Evolutionary conservation across 2,329 filamentous ascomycete species (phyloP), one percentile per base, ranked within the genome.

Genomic region (Bisporella sp.): DNA sequence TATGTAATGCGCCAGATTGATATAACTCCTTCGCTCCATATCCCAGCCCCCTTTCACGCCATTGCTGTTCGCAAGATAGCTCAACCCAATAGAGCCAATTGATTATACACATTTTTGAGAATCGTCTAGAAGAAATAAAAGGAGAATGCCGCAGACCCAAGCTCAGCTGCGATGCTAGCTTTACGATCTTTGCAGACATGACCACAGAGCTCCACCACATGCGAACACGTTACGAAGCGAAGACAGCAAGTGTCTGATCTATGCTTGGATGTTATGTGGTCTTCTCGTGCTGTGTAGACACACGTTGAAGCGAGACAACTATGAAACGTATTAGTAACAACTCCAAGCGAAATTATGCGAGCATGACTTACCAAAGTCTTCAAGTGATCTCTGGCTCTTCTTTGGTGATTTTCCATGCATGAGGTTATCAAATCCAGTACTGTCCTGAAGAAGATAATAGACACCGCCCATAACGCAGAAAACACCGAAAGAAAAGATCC

Each of bases 261-360:
- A n/a, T 21, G 21, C 21, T 21, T 21, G 21, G 21, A 39, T 39
- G 54, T 72, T 85, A 91, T 71, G 82, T 76, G 60, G 82, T 87
- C 79, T 91, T 92, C 77, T 95, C 89, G 76, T 95, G 89, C 73
- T 93, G 87, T 55, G 87, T 93, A 49, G 89, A 92, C 59, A 93
- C 87, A 71, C 89, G 87, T 76, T 95, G 88, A 69, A 95, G 78
- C 54, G 87, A 90, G 66, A 95, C 87, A 68, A 93, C 87, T 89
- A 63, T 56, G 53, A 66, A 62, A 60, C 49, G 54, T 49, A 68
- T 85, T 79, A 85, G 79, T 61, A 50, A 50, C 40, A 29, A 40
- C 6, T 55, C 21, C 48, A 31, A 7, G 37, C 39, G 46, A 32
- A 42, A 28, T 31, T 11, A 21, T n/a, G 6, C 44, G 51, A 30